A percentile compares a stretch with the other conserved stretches of the same genome.
phyloP scores from a whole-genome alignment of 768 basidiomycete species.

The Leccinum aurantiacum region DNA sequence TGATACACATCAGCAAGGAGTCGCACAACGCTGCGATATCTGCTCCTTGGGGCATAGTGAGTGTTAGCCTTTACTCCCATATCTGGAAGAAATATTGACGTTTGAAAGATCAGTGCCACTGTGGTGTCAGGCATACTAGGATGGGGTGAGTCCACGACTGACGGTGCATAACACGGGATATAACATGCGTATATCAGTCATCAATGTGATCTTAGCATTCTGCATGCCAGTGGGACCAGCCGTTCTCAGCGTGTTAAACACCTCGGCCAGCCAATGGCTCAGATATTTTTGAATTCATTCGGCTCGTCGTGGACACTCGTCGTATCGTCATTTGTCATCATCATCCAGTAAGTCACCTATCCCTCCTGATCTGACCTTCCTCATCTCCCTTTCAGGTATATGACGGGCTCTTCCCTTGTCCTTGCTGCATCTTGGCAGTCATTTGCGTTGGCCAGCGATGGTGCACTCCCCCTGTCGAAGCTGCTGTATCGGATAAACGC shows the following conservation, averaged over 20 bases:
- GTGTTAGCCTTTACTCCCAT: neutral
- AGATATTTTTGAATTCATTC: slow-evolving; percentile 40
- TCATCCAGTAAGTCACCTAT: slow-evolving; percentile 38
- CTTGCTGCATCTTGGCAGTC: slow-evolving; percentile 52
- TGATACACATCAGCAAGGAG: slow-evolving; percentile 54
- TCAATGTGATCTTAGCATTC: slow-evolving; percentile 53
- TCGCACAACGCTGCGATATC: slow-evolving; percentile 52
- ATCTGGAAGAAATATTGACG: neutral
- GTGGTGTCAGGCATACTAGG: slow-evolving; percentile 46
- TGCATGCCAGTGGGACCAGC: slow-evolving; percentile 60
- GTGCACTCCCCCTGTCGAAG: slow-evolving; percentile 55
- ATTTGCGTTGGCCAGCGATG: slow-evolving; percentile 59
- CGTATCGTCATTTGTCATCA: slow-evolving; percentile 52
- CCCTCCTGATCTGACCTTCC: neutral
- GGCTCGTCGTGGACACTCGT: slow-evolving; percentile 43
- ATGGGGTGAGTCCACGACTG: slow-evolving; percentile 33
- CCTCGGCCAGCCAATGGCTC: slow-evolving; percentile 38
- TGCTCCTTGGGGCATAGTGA: slow-evolving; percentile 57
- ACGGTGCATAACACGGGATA: neutral
- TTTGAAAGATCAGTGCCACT: slow-evolving; percentile 33
- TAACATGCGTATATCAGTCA: slow-evolving; percentile 32
- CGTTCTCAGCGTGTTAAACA: slow-evolving; percentile 36
- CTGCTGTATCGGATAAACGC: slow-evolving; percentile 49
- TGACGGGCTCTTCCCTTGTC: slow-evolving; percentile 45
- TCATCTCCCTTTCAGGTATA: slow-evolving; percentile 31